Evolutionary conservation across 2,329 filamentous ascomycete genomes (phyloP), one percentile per base, ranked within the genome.

Genomic region (Thielaviopsis punctulata): DNA sequence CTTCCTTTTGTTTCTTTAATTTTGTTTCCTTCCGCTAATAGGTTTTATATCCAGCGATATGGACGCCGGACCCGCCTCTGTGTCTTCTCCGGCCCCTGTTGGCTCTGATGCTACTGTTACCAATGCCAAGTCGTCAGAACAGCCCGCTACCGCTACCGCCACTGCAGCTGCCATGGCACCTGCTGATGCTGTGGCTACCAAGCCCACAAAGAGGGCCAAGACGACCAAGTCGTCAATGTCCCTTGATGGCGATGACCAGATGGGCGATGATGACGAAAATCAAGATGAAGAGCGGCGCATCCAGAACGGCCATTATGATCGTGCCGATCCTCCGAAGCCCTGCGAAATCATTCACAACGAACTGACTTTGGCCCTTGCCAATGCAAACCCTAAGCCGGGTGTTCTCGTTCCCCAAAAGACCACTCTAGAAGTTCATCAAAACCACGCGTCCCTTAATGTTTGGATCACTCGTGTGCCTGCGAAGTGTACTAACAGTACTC

Each of bases 391-490:
- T 22, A 63, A 68, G 18, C 64, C 65, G 19, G 73, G 73, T 15
- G 72, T 76, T 27, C 63, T 83, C 45, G 73, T 81, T 44, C 77
- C 78, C 25, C 68, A 83, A 47, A 82, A 81, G 65, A 82, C 80
- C 3, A 76, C 73, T 1, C 71, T 80, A 45, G 80, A 83, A 62
- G 70, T 80, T 50, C 70, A 73, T 49, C 75, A 79, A 58, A 74
- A 77, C 52, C 73, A 80, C 54, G 66, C 67, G 36, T 67, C 76
- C 56, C 73, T 82, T 48, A 71, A 76, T 55, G 81, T 81, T 51
- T 84, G 83, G 63, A 77, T 86, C 57, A 82, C 86, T 48, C 75
- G 82, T 60, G 76, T 84, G 52, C 84, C 84, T 46, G 77, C 80
- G 57, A 84, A 80, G 65, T 73, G 75, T 59, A 83, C 84, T 58